Evolutionary conservation across 1,139 yeast genomes (phyloP).

Genomic region (Yamadazyma diospyri): DNA sequence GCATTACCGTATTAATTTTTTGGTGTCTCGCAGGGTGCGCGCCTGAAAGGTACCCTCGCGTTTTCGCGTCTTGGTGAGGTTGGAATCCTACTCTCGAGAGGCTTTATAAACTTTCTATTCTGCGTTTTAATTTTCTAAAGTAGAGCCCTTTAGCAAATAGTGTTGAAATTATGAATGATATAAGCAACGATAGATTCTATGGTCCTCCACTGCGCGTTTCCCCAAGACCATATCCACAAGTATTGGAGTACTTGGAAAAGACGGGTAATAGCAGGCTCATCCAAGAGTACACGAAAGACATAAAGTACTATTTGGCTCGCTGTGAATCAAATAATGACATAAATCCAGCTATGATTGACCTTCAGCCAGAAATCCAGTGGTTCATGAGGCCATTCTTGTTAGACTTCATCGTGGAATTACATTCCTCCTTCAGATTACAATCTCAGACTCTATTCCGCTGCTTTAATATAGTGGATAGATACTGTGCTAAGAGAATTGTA

Average conservation of each 20-base stretch:
- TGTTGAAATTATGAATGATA: too few relatives aligned
- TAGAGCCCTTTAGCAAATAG: too few relatives aligned
- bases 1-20: too few relatives aligned
- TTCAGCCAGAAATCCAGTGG: slow-evolving; percentile 93
- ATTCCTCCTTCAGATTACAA: slow-evolving; percentile 68
- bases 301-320: slow-evolving; percentile 24
- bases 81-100: too few relatives aligned
- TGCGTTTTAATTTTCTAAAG: too few relatives aligned
- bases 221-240: slow-evolving; percentile 37
- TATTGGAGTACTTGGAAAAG: slow-evolving; percentile 43
- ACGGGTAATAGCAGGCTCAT: background rate
- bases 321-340: slow-evolving; percentile 35
- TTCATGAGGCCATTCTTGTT: slow-evolving; percentile 85
- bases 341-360: slow-evolving; percentile 71
- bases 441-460: slow-evolving; percentile 80
- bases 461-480: slow-evolving; percentile 80
- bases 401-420: slow-evolving; percentile 81
- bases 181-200: slow-evolving; percentile 13
- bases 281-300: slow-evolving; percentile 19
- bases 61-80: too few relatives aligned
- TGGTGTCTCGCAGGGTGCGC: too few relatives aligned
- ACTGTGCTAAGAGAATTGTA: slow-evolving; percentile 88
- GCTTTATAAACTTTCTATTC: too few relatives aligned
- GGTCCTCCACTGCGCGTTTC: slow-evolving; percentile 46
- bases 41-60: too few relatives aligned